Percentiles rank a stretch among this genome's conserved stretches.
These are phyloP conservation scores for Phytophthora palmivora DNA, from an alignment of 352 stramenopile genomes.

Conservation along the genomic window DNA sequence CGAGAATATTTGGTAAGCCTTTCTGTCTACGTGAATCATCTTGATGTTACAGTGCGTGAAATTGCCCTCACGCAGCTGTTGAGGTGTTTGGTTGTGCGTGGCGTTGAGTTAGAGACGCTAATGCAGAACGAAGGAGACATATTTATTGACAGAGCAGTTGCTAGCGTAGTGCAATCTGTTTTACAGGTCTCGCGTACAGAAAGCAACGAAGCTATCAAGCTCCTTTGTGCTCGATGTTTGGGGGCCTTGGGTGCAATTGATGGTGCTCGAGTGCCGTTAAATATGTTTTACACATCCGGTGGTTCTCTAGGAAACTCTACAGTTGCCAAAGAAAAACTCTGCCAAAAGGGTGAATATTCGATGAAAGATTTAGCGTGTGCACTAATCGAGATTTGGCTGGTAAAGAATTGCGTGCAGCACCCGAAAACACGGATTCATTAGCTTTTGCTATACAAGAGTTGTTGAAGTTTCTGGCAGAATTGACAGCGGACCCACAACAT, in stretches of 20 bases:
- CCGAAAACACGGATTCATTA: constrained; percentile 83
- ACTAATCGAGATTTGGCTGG: constrained; percentile 84
- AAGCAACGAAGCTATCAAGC: constrained; percentile 66
- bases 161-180: constrained; percentile 70
- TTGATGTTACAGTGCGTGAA: constrained; percentile 81
- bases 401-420: constrained; percentile 87
- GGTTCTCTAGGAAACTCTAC: constrained; percentile 21
- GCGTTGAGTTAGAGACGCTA: constrained; percentile 63
- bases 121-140: constrained; percentile 79
- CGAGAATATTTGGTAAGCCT: constrained; percentile 65
- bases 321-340: constrained; percentile 50
- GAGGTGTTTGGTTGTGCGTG: constrained; percentile 65
- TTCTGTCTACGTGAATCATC: constrained; percentile 75
- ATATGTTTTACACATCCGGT: constrained; percentile 61
- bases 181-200: constrained; percentile 74
- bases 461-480: constrained; percentile 79
- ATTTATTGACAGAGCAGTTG: constrained; percentile 65
- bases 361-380: constrained; percentile 85
- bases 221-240: constrained; percentile 77
- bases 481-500: constrained; percentile 79
- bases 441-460: constrained; percentile 89
- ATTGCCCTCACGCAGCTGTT: constrained; percentile 78
- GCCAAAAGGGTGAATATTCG: constrained; percentile 62
- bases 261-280: constrained; percentile 73
- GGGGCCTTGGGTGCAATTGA: constrained; percentile 85